Base-by-base conservation (phyloP, 176 grass and related monocot genomes). In the Calamus simplicifolius region DNA sequence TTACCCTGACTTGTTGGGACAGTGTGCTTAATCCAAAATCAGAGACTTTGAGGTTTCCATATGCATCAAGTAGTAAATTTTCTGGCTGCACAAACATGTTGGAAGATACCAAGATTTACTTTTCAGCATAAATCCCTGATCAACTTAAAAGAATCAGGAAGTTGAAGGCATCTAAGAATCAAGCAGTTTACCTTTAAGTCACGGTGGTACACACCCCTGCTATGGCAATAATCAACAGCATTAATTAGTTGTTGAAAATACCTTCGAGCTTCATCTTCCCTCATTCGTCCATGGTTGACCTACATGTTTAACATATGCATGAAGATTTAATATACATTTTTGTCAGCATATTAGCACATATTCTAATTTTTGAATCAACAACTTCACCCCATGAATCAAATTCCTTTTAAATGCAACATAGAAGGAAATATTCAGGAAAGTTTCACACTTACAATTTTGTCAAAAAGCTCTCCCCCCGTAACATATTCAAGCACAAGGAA, bases 11-110 rank as follows among this genome's bases (percentile, higher is more conserved):
- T 85, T 98, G 93, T 52, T 88, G 87, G 1, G 79, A 92, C 76
- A 92, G 76, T 70, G 93, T 88, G 74, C 93, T 98, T 80, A 98
- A 79, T 35, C 93, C 93, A 51, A 98, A 98, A 70, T 98, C 93
- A 15, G 93, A 88, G 56, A 98, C 84, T 85, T 98, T 98, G 58
- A 98, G 76, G 61, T 84, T 98, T 63, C 93, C 93, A 68, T 56
- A 61, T 27, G 61, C 84, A 80, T 98, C 93, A 58, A 98, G 84
- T 13, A 98, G 74, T 70, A 98, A 67, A 79, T 98, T 98, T 56
- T 98, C 93, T 75, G 87, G 76, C 93, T 98, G 87, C 55, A 77
- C 54, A 76, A 54, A 50, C 19, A 65, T 4, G 31, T 54, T 31
- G 53, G 65, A 80, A 67, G 66, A 43, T 7, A 69, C 69, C 28